A percentile compares a stretch with the other conserved stretches of the same genome.
phyloP scores from a whole-genome alignment of 148 eudicot species.

The Arctostaphylos glauca region DNA sequence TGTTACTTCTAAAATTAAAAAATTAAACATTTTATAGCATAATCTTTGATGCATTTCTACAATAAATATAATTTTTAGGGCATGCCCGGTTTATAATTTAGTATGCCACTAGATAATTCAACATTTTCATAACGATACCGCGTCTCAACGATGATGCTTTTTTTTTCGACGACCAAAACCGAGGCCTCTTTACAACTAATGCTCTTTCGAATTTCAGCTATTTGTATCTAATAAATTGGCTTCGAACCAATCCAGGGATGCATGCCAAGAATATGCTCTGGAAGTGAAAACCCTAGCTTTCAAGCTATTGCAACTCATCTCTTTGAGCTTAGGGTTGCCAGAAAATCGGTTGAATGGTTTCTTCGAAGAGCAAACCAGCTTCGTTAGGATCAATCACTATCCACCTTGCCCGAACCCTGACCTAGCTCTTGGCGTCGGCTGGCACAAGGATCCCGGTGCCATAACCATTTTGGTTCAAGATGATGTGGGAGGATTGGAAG shows the following conservation, averaged over 20 bases:
- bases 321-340: constrained; percentile 35
- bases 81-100: too few species aligned
- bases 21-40: too few species aligned
- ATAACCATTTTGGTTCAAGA: constrained; percentile 77
- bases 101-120: too few species aligned
- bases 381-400: constrained; percentile 63
- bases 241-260: neutral
- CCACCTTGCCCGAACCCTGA: constrained; percentile 63
- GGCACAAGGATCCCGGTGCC: constrained; percentile 73
- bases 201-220: too few species aligned
- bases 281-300: constrained; percentile 39
- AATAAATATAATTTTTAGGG: too few species aligned
- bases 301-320: constrained; percentile 33
- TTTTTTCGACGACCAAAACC: too few species aligned
- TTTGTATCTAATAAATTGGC: neutral
- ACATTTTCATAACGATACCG: too few species aligned
- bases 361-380: constrained; percentile 48
- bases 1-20: too few species aligned
- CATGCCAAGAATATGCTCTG: neutral
- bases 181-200: too few species aligned
- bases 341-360: constrained; percentile 33
- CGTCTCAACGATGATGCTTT: too few species aligned
- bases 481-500: constrained; percentile 79
- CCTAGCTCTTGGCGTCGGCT: constrained; percentile 58
- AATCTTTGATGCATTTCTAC: too few species aligned